phyloP scores from a whole-genome alignment of 495 filamentous ascomycete species.

The Penicillium soppii region DNA sequence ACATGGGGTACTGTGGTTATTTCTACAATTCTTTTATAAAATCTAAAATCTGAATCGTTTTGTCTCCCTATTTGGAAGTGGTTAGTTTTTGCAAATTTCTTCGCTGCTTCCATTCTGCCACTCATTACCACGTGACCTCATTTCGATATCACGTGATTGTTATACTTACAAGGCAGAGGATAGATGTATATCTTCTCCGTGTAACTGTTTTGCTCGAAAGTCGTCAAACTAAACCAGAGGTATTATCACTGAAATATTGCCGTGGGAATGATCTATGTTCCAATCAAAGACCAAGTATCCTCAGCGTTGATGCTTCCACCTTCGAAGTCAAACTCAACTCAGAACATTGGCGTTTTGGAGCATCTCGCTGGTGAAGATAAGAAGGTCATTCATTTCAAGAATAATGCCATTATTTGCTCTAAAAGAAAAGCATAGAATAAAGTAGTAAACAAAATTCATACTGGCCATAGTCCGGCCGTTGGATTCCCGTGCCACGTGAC shows the following conservation, averaged over 20 bases:
- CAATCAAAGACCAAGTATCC: too few species aligned
- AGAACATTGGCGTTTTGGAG: too few species aligned
- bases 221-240: too few species aligned
- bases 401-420: neutral
- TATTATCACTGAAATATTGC: too few species aligned
- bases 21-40: neutral
- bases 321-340: too few species aligned
- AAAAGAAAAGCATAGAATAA: neutral
- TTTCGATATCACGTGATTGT: neutral
- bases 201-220: too few species aligned
- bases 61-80: neutral
- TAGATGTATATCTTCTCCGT: too few species aligned
- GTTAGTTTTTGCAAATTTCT: neutral
- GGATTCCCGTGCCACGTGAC: constrained; percentile 30
- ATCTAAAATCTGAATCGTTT: neutral
- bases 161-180: neutral
- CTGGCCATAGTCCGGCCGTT: constrained; percentile 9
- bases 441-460: neutral
- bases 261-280: too few species aligned
- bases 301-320: too few species aligned
- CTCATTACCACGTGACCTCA: constrained; percentile 1
- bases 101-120: neutral
- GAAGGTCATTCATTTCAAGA: neutral
- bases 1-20: neutral
- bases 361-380: too few species aligned